Base-by-base conservation (phyloP, 2,329 filamentous ascomycete genomes). In the Botrytis fabae region DNA sequence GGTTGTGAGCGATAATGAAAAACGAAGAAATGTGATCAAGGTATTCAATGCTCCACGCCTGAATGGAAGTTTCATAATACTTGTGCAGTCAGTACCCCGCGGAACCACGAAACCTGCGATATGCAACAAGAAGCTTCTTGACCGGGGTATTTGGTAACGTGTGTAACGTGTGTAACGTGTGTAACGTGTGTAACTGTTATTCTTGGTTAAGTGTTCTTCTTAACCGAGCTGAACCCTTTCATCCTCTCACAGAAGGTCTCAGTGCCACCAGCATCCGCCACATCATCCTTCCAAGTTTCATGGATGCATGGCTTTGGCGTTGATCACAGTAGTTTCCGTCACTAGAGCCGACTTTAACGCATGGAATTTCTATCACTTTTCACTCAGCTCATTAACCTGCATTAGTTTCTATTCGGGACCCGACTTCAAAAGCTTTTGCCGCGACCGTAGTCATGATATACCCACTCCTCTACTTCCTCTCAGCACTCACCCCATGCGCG, bases 121-220 rank as follows among this genome's bases (percentile, higher is more conserved):
- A 68, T 42, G 35, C 65, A 57, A 69, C 48, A 57, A 44, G 28
- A 42, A 5, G 4, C 48, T 25, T 32, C 18, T 42, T 32, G 2
- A 20, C 48, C 5, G 38, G 18, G 18, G 20, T 57, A 42, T 25
- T 57, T 69, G 10, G 35, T 69, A 57, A 69, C n/a, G 32, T 44
- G 35, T 69, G 35, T 69, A 57, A 69, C n/a, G 32, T 44, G 35
- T 69, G 51, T 42, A 69, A 42, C 18, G 32, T 44, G 35, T 69
- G 35, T 69, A 57, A 69, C n/a, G 32, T 44, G 35, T 69, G 51
- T 42, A 69, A 42, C 18, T 32, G 25, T 25, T 57, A 20, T 42
- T 14, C 38, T 57, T 69, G 65, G 35, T n/a, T 20, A 44, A 57
- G 25, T 16, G 51, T 42, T 32, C n/a, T 32, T 22, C 25, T 20